Evolutionary conservation across 257 asterid genomes (phyloP), one percentile per base, ranked within the genome.

Genomic region (Prunella vulgaris): DNA sequence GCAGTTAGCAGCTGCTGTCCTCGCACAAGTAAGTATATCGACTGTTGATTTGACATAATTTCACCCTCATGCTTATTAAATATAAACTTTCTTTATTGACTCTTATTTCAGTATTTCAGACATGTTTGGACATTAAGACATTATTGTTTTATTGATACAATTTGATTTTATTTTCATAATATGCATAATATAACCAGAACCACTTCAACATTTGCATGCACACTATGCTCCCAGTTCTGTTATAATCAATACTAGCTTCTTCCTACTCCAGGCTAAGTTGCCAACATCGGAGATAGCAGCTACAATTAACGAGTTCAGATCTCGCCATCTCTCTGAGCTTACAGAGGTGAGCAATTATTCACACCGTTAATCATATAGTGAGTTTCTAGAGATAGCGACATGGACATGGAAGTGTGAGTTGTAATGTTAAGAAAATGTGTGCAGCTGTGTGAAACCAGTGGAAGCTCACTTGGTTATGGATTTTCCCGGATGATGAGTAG

Each of bases 1-100:
- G 81, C 99, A 94, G 77, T 81, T 94, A 75, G 99, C 99, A 35
- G 99, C 99, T 58, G 99, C 99, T 60, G 97, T 94, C 33, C 98
- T 94, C 69, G 90, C 97, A 56, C 95, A 89, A 82, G 99, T 94
- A 88, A 84, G 97, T 83, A 42, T 71, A 66, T 44, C 33, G 33
- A 67, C 30, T 66, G 40, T n/a, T 51, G 35, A 3, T 32, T 56
- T 40, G 5, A 17, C 61, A 64, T 17, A 12, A 32, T 25, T 33
- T 32, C 48, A 77, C 28, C 63, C 24, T 51, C 27, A 2, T 22
- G 66, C 20, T 20, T 10, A 18, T 72, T 25, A 17, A 5, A 25
- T 33, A 54, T 71, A 22, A 49, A 61, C 21, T 14, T 22, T 38
- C 3, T 57, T 22, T n/a, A 25, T 54, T 24, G 66, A 35, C 38